phyloP scores from a whole-genome alignment of 2,329 filamentous ascomycete genomes.

The Colletotrichum lentis region DNA sequence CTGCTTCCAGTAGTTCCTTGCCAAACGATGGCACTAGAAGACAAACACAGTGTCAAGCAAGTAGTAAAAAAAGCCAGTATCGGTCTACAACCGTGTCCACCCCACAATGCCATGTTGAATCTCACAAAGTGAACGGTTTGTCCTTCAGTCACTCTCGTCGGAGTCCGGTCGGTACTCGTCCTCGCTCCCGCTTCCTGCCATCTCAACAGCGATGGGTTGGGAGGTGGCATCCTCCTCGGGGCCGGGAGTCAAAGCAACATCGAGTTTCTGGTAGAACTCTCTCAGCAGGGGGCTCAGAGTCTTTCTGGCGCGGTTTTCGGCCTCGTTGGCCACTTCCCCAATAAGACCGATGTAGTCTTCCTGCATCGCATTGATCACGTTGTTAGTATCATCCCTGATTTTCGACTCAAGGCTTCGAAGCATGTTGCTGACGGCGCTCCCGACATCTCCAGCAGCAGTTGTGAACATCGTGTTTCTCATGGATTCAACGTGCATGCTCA shows the following conservation, averaged over 20 bases:
- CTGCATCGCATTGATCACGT: constrained; percentile 49
- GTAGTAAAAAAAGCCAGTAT: neutral
- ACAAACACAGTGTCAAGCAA: neutral
- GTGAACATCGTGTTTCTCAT: constrained; percentile 39
- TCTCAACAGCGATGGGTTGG: neutral
- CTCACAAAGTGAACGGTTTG: neutral
- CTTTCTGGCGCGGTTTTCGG: constrained; percentile 18
- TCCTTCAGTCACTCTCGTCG: constrained; percentile 9
- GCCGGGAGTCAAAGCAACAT: neutral
- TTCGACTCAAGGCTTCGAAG: neutral
- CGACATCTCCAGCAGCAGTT: constrained; percentile 25
- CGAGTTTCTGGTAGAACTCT: constrained; percentile 10
- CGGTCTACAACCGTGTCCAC: neutral
- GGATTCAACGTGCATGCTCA: constrained; percentile 38
- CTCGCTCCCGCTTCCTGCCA: neutral
- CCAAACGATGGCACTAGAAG: neutral
- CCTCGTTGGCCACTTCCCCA: constrained; percentile 18
- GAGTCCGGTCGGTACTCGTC: neutral
- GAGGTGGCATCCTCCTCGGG: neutral
- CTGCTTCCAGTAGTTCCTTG: neutral
- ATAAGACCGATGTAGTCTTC: constrained; percentile 38
- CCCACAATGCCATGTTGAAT: neutral
- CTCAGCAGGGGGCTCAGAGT: constrained; percentile 3
- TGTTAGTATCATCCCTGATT: neutral
- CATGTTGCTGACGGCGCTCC: constrained; percentile 17